A percentile compares a stretch with the other conserved stretches of the same genome.
These are phyloP conservation scores for Chrysoporthe cubensis DNA, from an alignment of 2,329 filamentous ascomycete genomes.

Conservation along the genomic window DNA sequence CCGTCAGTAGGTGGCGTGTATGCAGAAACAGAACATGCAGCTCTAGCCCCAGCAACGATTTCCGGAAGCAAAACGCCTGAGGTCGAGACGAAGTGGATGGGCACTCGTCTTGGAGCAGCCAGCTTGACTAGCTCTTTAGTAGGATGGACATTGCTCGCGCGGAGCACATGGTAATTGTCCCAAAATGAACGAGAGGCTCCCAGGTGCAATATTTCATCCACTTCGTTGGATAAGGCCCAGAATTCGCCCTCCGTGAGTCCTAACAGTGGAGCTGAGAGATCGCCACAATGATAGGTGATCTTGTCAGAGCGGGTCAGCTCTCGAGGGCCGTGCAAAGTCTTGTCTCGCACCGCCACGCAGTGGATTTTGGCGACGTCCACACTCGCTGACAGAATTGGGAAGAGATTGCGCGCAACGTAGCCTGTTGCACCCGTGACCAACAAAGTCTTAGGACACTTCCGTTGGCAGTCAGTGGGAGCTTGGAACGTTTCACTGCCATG, in stretches of 20 bases:
- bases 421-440: conserved; percentile 46
- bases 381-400: conserved; percentile 41
- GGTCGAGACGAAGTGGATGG: conserved; percentile 40
- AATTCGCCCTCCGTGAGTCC: conserved; percentile 30
- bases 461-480: conserved; percentile 11
- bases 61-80: conserved; percentile 28
- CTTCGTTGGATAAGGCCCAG: conserved; percentile 21
- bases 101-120: conserved; percentile 30
- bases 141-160: conserved; percentile 40
- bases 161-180: conserved; percentile 43
- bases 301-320: conserved; percentile 16
- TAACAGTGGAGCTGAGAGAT: conserved; percentile 34
- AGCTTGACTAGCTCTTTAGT: conserved; percentile 42
- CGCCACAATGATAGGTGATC: conserved; percentile 29
- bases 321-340: neutral
- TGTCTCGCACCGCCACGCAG: conserved; percentile 46
- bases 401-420: conserved; percentile 45
- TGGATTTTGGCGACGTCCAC: conserved; percentile 42
- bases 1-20: conserved; percentile 25
- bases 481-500: neutral
- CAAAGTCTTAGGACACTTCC: conserved; percentile 27
- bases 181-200: conserved; percentile 47
- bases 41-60: neutral
- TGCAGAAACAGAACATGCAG: conserved; percentile 12
- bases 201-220: conserved; percentile 55